A percentile compares a stretch with the other conserved stretches of the same genome.
Conservation (phyloP, 2,329 filamentous ascomycete genomes). For the Microsporum canis region DNA sequence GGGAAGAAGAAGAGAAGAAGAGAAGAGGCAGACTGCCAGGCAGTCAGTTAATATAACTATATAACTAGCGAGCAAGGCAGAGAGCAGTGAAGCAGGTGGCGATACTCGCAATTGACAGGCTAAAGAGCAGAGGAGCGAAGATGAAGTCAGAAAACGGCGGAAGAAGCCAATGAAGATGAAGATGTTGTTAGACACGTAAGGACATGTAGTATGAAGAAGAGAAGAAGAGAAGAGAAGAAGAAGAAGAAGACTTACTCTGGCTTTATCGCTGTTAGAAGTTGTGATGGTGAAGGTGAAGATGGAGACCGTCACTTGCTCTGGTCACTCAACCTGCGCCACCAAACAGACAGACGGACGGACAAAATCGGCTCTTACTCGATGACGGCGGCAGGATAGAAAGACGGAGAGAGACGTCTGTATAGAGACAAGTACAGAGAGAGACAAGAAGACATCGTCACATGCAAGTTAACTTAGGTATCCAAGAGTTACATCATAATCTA, state of each 20-base stretch:
- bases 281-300: neutral
- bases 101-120: constrained; percentile 6
- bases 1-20: neutral
- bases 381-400: too few species aligned
- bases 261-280: too few species aligned
- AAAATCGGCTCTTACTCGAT: too few species aligned
- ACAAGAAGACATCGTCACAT: too few species aligned
- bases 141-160: too few species aligned
- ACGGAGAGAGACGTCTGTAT: neutral
- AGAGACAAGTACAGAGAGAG: neutral
- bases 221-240: neutral
- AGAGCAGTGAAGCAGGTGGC: constrained; percentile 11
- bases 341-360: neutral
- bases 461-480: too few species aligned
- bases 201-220: neutral
- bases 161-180: too few species aligned
- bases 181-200: too few species aligned
- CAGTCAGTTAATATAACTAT: neutral
- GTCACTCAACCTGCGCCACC: neutral
- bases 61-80: constrained; percentile 12
- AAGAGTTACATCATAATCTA: neutral
- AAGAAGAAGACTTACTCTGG: neutral
- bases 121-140: neutral
- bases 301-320: neutral
- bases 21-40: neutral